Conservation (phyloP, 257 asterid species). For the Lithospermum erythrorhizon region DNA sequence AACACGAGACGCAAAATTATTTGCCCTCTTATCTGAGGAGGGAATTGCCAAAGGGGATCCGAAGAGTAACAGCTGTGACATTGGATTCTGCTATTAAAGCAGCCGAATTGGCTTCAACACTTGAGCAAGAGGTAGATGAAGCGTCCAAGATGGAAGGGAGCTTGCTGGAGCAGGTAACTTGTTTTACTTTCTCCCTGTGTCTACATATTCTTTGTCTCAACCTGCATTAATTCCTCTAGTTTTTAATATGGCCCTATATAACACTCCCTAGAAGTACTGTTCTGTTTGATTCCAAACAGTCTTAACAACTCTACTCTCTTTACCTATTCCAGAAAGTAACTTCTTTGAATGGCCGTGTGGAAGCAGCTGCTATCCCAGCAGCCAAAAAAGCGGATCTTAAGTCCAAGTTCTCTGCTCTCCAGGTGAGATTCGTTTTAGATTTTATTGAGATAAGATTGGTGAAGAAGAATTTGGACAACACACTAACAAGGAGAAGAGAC, state of each 20-base stretch:
- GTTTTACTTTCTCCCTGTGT: not conserved
- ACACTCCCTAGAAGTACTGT: too few species aligned
- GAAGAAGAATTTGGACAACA: not conserved
- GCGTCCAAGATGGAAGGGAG: conserved; percentile 63
- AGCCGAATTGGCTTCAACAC: conserved; percentile 50
- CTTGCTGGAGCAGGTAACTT: conserved; percentile 74
- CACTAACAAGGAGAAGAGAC: not conserved
- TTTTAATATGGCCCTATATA: too few species aligned
- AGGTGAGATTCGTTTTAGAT: conserved; percentile 32
- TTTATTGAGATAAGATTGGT: not conserved
- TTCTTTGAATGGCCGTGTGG: conserved; percentile 68
- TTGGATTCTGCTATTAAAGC: conserved; percentile 65
- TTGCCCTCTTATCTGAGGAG: conserved; percentile 92
- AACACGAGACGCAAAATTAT: conserved; percentile 91
- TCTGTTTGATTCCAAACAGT: too few species aligned
- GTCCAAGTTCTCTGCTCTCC: conserved; percentile 60
- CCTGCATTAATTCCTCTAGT: too few species aligned
- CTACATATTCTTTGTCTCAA: not conserved
- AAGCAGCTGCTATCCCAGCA: conserved; percentile 70
- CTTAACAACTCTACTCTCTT: conserved; percentile 6
- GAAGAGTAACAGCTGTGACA: conserved; percentile 94
- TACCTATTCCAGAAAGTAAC: conserved; percentile 65
- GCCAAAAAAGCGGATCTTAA: conserved; percentile 80
- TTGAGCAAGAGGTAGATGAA: conserved; percentile 69
- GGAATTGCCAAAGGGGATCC: conserved; percentile 94